Percentiles rank a stretch among this genome's conserved stretches.
Conservation (phyloP, 2,329 filamentous ascomycete genomes). For the Beauveria rudraprayagi region DNA sequence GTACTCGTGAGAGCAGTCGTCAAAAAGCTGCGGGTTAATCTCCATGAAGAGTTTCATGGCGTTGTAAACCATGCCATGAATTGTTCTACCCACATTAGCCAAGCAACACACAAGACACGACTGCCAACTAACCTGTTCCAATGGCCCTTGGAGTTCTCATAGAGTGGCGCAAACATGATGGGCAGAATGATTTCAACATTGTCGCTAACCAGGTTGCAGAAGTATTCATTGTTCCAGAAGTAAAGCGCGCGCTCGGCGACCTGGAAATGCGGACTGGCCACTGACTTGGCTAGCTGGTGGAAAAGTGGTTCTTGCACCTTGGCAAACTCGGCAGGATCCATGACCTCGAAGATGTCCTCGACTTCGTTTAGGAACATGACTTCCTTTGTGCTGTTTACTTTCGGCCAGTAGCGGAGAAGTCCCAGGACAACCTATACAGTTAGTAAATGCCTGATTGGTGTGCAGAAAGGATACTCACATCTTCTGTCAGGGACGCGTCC, state of each 20-base stretch:
- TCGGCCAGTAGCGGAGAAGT: constrained; percentile 93
- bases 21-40: constrained; percentile 96
- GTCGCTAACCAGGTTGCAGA: constrained; percentile 97
- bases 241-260: constrained; percentile 95
- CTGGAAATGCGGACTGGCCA: constrained; percentile 97
- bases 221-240: constrained; percentile 99
- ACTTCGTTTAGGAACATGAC: constrained; percentile 99
- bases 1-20: constrained; percentile 97
- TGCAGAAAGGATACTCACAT: constrained; percentile 32
- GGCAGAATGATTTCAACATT: constrained; percentile 97
- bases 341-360: constrained; percentile 98
- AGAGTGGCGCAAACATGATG: constrained; percentile 98
- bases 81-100: constrained; percentile 59
- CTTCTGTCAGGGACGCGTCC: constrained; percentile 92
- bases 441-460: constrained; percentile 12
- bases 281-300: constrained; percentile 94
- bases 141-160: constrained; percentile 98
- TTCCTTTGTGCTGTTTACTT: constrained; percentile 98
- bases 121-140: constrained; percentile 75
- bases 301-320: constrained; percentile 98
- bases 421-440: constrained; percentile 73
- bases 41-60: constrained; percentile 99
- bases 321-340: constrained; percentile 97
- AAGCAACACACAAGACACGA: background rate
- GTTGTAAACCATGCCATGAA: constrained; percentile 99